Conservation (phyloP, 805 yeast species). For the Tetrapisispora iriomotensis region DNA sequence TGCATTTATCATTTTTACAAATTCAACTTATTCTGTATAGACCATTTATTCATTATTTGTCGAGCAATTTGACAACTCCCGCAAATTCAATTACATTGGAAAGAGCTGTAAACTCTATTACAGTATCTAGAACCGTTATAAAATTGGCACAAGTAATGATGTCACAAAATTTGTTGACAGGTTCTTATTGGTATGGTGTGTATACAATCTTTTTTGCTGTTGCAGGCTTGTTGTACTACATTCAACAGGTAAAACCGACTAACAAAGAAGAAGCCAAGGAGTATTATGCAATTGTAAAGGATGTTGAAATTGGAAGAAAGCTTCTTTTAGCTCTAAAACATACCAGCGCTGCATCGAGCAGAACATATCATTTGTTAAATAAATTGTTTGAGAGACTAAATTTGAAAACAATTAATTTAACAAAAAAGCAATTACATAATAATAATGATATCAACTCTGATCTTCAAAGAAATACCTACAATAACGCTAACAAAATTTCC, state of each 20-base stretch:
- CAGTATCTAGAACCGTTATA: conserved; percentile 73
- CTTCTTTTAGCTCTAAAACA: conserved; percentile 63
- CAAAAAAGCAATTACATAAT: conserved; percentile 6
- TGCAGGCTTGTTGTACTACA: conserved; percentile 77
- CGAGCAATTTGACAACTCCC: conserved; percentile 35
- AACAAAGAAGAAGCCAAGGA: conserved; percentile 39
- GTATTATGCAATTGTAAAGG: conserved; percentile 51
- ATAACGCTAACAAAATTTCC: no score
- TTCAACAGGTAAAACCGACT: conserved; percentile 42
- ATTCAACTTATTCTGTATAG: conserved; percentile 78
- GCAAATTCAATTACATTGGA: conserved; percentile 40
- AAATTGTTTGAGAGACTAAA: conserved; percentile 73
- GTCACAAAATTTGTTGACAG: conserved; percentile 58
- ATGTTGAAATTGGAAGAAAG: conserved; percentile 73
- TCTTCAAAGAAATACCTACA: no score
- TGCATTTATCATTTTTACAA: conserved; percentile 67
- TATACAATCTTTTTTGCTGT: conserved; percentile 89
- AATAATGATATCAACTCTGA: no score
- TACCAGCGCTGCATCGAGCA: conserved; percentile 64
- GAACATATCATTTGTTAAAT: conserved; percentile 73
- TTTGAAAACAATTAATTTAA: conserved; percentile 50
- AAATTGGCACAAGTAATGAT: conserved; percentile 74
- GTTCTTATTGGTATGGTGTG: conserved; percentile 91
- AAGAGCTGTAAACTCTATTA: conserved; percentile 76
- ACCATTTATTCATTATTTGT: conserved; percentile 70